Base-by-base conservation (phyloP, 805 yeast genomes). In the Ogataea henricii region DNA sequence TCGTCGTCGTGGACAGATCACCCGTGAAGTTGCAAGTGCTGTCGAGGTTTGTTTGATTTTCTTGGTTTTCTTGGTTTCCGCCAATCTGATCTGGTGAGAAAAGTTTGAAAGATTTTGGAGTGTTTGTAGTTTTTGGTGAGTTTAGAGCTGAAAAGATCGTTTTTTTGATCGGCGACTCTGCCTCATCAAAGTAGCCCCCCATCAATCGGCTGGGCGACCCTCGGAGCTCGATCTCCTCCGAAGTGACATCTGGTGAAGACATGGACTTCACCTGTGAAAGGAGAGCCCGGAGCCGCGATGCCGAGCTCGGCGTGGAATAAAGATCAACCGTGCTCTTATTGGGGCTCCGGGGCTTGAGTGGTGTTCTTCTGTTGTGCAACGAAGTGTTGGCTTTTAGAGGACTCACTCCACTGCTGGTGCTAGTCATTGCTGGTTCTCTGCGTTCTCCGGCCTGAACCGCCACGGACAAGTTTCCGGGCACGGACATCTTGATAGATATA, bases 151-250 rank as follows among this genome's bases (percentile, higher is more conserved):
- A 26, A 25, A 53, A 45, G 10, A 47, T 35, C 14, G 30, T 47
- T 20, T 46, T 41, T 13, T 45, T 51, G 7, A 51, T 26, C 13
- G 54, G 54, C 3, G 54, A 47, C 18, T 51, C 54, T 3, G 46
- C 32, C 36, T 49, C 48, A 22, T 26, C 29, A 21, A 36, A 40
- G 16, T 33, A 40, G 16, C 27, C 29, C n/a, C 34, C 34, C 6
- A 4, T 14, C 9, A 17, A 4, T 4, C 17, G n/a, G 6, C 12
- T 29, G 23, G 43, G 14, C 17, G 37, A 29, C 7, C 13, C 6
- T 22, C 29, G 4, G 29, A 8, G 21, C 20, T 22, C 13, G 14
- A 23, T 25, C 6, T 25, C 21, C n/a, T 37, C 40, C 5, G 30
- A 37, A 6, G 23, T 35, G 14, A 40, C 6, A 16, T 40, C 37